Evolutionary conservation across 2,329 filamentous ascomycete genomes (phyloP).

Genomic region (Diplodia intermedia): DNA sequence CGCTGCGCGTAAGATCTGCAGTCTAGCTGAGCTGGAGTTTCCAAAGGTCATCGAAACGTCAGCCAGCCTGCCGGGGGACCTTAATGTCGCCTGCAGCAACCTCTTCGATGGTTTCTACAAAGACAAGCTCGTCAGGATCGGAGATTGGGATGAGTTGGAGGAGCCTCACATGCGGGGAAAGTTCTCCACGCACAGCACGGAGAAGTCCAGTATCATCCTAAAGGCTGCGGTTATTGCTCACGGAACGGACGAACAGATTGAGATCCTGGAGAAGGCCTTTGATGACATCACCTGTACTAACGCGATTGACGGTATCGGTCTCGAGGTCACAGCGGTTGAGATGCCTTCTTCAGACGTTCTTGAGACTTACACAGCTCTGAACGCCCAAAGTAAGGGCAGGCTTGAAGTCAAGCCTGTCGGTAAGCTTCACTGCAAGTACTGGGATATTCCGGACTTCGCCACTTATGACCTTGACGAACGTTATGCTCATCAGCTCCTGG

Average conservation of each 20-base stretch:
- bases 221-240: conserved; percentile 58
- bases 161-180: conserved; percentile 19
- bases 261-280: neutral
- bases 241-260: conserved; percentile 50
- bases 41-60: conserved; percentile 62
- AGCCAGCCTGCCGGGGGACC: conserved; percentile 71
- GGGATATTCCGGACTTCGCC: conserved; percentile 52
- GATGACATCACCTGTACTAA: conserved; percentile 35
- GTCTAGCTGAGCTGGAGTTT: conserved; percentile 71
- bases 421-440: conserved; percentile 59
- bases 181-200: conserved; percentile 41
- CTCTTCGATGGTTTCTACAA: conserved; percentile 67
- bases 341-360: conserved; percentile 54
- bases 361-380: conserved; percentile 55
- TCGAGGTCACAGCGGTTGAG: conserved; percentile 57
- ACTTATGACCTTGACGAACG: conserved; percentile 48
- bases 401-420: conserved; percentile 60
- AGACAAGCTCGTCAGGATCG: conserved; percentile 50
- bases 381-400: conserved; percentile 46
- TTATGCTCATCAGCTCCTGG: conserved; percentile 45
- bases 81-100: conserved; percentile 77
- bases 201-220: conserved; percentile 59
- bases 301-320: conserved; percentile 39
- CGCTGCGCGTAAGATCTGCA: conserved; percentile 70
- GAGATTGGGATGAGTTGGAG: conserved; percentile 50